Base-by-base conservation (phyloP, 169 alveolate genomes). In the Haemoproteus tartakovskyi region DNA sequence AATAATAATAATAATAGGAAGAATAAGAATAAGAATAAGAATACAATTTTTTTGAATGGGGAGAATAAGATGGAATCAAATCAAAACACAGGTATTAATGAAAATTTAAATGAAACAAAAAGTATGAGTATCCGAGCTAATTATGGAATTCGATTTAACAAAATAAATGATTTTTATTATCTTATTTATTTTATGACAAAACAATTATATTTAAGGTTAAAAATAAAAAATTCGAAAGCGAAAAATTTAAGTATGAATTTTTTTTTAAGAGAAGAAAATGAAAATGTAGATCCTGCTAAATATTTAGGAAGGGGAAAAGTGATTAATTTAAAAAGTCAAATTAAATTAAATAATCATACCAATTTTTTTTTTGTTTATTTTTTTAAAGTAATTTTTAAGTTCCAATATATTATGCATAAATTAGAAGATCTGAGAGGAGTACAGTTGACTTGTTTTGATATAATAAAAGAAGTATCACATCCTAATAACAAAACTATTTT, bases 81-180 rank as follows among this genome's bases (percentile, higher is more conserved):
- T n/a, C n/a, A n/a, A n/a, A n/a, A n/a, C n/a, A n/a, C n/a, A n/a
- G n/a, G n/a, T n/a, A n/a, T n/a, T n/a, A n/a, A n/a, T n/a, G n/a
- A n/a, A n/a, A n/a, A n/a, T n/a, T n/a, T n/a, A 9, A 33, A 33
- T 33, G 81, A 57, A 12, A 64, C 48, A 14, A 64, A 37, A 43
- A 51, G 81, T 29, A 51, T 51, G 26, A 64, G 24, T 18, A 51
- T 64, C 11, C 48, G 81, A 24, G 81, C 52, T 9, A 64, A 64
- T 37, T 64, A 64, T 64, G 81, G 81, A 2, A 57, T 64, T 9
- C 36, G 81, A 9, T 64, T 64, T 54, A 29, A 48, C 36, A 37
- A 64, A 36, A 64, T 64, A 21, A 64, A 64, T 29, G 81, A 64
- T 52, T 64, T 64, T 64, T 64, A 64, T 64, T 64, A 24, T 51